phyloP scores from a whole-genome alignment of 768 basidiomycete species.

The Coprinopsis cinerea region DNA sequence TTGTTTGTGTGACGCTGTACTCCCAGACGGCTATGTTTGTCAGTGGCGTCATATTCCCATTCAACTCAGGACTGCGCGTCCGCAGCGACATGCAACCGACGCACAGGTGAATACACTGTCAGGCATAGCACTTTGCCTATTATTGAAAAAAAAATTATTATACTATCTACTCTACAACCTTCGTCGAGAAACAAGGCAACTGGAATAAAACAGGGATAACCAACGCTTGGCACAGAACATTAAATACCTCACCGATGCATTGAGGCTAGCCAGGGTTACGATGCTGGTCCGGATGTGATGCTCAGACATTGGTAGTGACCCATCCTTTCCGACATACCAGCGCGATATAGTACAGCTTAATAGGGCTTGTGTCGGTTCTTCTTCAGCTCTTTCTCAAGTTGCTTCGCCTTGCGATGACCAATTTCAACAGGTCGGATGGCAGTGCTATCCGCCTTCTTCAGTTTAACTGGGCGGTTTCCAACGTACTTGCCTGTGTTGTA shows the following conservation, averaged over 20 bases:
- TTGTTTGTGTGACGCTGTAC: conserved; percentile 5
- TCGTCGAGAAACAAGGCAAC: too few relatives aligned
- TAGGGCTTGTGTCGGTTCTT: conserved; percentile 89
- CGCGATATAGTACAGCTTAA: conserved; percentile 29
- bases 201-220: not conserved
- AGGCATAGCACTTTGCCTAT: not conserved
- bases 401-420: conserved; percentile 86
- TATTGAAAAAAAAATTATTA: not conserved
- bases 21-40: conserved; percentile 6
- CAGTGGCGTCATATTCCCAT: conserved; percentile 1
- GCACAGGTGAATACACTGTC: too few relatives aligned
- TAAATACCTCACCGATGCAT: conserved; percentile 1
- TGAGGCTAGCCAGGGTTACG: too few relatives aligned
- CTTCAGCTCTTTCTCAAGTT: conserved; percentile 87
- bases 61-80: not conserved
- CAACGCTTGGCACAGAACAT: not conserved
- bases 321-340: conserved; percentile 5
- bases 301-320: not conserved
- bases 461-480: conserved; percentile 92
- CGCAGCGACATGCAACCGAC: too few relatives aligned
- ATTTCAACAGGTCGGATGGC: conserved; percentile 90
- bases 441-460: conserved; percentile 88
- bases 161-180: too few relatives aligned
- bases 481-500: conserved; percentile 80
- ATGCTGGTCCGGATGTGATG: too few relatives aligned